phyloP scores from a whole-genome alignment of 306 rosid genomes.

The Arachis hypogaea region DNA sequence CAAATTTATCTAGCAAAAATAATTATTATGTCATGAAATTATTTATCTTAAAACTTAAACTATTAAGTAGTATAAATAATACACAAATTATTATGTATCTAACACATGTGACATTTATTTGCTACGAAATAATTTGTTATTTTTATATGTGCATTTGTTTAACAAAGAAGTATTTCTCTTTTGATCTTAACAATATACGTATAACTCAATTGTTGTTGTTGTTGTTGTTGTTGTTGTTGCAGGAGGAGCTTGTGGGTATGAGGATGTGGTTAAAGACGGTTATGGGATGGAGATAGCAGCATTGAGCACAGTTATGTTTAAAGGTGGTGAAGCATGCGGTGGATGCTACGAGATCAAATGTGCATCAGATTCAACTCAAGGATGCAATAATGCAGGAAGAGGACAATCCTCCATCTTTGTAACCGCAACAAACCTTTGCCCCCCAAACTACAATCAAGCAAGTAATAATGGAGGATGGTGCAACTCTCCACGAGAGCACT shows the following conservation, averaged over 20 bases:
- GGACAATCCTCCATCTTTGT: slow-evolving; percentile 54
- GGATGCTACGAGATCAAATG: slow-evolving; percentile 79
- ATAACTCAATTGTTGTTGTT: no score
- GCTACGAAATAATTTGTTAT: no score
- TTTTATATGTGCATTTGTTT: no score
- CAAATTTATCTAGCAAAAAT: no score
- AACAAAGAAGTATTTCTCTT: no score
- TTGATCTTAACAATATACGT: no score
- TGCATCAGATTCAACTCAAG: slow-evolving; percentile 2
- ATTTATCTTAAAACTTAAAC: no score
- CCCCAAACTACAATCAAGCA: slow-evolving; percentile 41
- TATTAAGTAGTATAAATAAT: no score
- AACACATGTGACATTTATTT: no score
- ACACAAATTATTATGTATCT: no score
- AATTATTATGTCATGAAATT: no score
- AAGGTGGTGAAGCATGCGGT: slow-evolving; percentile 64
- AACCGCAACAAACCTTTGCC: slow-evolving; percentile 74
- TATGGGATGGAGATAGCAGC: slow-evolving; percentile 76
- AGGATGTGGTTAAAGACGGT: slow-evolving; percentile 69
- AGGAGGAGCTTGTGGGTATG: slow-evolving; percentile 93
- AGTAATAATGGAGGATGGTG: slow-evolving; percentile 80
- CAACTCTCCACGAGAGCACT: slow-evolving; percentile 75
- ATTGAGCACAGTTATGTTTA: slow-evolving; percentile 65
- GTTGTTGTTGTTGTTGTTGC: neutral
- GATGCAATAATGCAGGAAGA: no score